Conservation (phyloP, 176 grass and related monocot species). For the Ensete ventricosum region DNA sequence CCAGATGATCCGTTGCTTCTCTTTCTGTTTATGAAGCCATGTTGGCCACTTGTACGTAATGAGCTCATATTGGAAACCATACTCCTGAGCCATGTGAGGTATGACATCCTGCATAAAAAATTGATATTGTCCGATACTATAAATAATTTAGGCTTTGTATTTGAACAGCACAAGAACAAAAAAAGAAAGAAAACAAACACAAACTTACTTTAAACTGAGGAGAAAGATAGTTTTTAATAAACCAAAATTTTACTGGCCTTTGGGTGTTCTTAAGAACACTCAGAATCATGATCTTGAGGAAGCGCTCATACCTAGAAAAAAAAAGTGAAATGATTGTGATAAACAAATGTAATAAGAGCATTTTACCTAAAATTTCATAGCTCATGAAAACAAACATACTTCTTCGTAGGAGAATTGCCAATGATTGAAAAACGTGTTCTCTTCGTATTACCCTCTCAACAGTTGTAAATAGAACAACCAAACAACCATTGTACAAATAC, state of each 20-base stretch:
- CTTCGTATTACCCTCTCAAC: too few relatives aligned
- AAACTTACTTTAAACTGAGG: constrained; percentile 85
- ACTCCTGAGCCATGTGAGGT: constrained; percentile 87
- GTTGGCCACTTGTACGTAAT: constrained; percentile 99
- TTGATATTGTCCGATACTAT: background rate
- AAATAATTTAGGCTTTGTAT: background rate
- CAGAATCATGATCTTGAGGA: constrained; percentile 99
- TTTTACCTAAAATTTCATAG: constrained; percentile 8
- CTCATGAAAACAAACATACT: background rate
- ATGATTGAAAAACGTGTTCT: too few relatives aligned
- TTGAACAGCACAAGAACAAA: background rate
- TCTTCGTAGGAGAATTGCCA: too few relatives aligned
- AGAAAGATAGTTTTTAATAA: constrained; percentile 99
- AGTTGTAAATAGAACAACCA: too few relatives aligned
- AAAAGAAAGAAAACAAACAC: constrained; percentile 1
- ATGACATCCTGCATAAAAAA: constrained; percentile 67
- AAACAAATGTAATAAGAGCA: constrained; percentile 10
- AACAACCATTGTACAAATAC: too few relatives aligned
- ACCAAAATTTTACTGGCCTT: constrained; percentile 98
- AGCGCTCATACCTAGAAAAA: constrained; percentile 80
- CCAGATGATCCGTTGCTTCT: constrained; percentile 99
- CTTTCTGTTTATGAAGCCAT: constrained; percentile 99
- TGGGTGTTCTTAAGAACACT: constrained; percentile 92
- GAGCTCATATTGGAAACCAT: constrained; percentile 91
- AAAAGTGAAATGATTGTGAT: constrained; percentile 1